Evolutionary conservation across 495 filamentous ascomycete genomes (phyloP).

Genomic region (Penicillium nucicola): DNA sequence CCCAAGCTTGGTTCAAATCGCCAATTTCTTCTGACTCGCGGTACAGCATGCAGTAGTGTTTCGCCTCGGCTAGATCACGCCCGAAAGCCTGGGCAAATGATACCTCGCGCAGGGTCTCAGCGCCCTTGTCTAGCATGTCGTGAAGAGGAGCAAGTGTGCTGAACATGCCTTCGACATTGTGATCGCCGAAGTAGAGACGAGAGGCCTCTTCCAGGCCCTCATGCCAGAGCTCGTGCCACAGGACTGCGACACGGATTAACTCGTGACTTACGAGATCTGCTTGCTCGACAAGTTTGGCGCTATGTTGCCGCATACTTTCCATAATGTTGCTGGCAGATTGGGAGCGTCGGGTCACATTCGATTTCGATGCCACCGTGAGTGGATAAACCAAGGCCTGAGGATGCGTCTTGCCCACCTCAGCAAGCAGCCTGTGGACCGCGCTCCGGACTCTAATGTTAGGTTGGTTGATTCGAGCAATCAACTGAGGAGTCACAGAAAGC

Average conservation of each 20-base stretch:
- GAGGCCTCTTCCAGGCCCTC: conserved; percentile 98
- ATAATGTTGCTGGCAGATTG: conserved; percentile 87
- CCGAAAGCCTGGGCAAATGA: conserved; percentile 98
- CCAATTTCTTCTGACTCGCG: conserved; percentile 80
- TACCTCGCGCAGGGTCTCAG: conserved; percentile 89
- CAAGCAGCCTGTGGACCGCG: conserved; percentile 85
- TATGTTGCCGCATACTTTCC: conserved; percentile 96
- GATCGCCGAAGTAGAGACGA: conserved; percentile 86
- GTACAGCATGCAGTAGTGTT: conserved; percentile 93
- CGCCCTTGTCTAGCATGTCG: conserved; percentile 82
- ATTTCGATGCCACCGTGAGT: conserved; percentile 98
- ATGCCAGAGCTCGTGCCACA: conserved; percentile 99
- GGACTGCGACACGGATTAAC: conserved; percentile 89
- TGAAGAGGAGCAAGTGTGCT: conserved; percentile 85
- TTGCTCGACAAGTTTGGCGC: conserved; percentile 89
- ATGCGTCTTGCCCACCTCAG: conserved; percentile 88
- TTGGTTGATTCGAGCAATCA: conserved; percentile 97
- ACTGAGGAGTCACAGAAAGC: conserved; percentile 95
- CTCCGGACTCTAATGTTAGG: conserved; percentile 80
- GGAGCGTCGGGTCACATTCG: conserved; percentile 71
- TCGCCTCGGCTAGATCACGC: conserved; percentile 87
- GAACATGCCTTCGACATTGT: conserved; percentile 97
- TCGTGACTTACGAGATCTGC: conserved; percentile 92
- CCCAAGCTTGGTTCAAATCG: conserved; percentile 97
- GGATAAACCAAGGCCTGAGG: conserved; percentile 99